Evolutionary conservation across 164 flowering plant species (phyloP), one percentile per base, ranked within the genome.

Genomic region (Stephania yunnanensis): DNA sequence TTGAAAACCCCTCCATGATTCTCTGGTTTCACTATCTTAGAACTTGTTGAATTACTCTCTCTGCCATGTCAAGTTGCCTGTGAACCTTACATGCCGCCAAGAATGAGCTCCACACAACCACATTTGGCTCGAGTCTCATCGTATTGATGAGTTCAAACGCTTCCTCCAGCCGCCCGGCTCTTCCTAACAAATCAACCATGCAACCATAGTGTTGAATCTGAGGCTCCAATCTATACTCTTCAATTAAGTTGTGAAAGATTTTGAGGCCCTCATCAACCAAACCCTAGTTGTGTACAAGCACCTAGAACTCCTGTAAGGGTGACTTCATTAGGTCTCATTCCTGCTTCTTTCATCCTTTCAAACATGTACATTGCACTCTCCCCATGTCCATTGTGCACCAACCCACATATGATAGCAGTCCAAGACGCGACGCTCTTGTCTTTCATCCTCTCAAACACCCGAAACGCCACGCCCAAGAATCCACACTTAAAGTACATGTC

Each of bases 161-260:
- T 77, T 90, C 92, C 42, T 87, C 86, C 42, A 92, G 58, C 68
- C 74, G 46, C 36, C 94, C 97, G 4, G 88, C 89, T 76, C 83
- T 88, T 13, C 93, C 89, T 66, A 82, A 77, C 80, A 89, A 63
- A 80, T 87, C 86, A n/a, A 89, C 88, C 88, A 89, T 84, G 87
- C 92, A 87, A 1, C 90, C 92, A 70, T 84, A 88, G 67, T 89
- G 91, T 55, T 88, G 89, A 78, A 89, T 86, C 77, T 82, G 80
- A 0, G 82, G 85, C 58, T 87, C 87, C 55, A 88, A 72, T 4
- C 83, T 85, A 61, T 65, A 81, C 73, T 83, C 82, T 71, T 80
- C 77, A 71, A 85, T 80, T 89, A 86, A 79, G 50, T 74, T 78
- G 4, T 53, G 12, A 70, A 83, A 87, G 68, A 82, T 78, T 29